A percentile compares a stretch with the other conserved stretches of the same genome.
Conservation (phyloP, 768 basidiomycete species). For the Agrocybe praecox region DNA sequence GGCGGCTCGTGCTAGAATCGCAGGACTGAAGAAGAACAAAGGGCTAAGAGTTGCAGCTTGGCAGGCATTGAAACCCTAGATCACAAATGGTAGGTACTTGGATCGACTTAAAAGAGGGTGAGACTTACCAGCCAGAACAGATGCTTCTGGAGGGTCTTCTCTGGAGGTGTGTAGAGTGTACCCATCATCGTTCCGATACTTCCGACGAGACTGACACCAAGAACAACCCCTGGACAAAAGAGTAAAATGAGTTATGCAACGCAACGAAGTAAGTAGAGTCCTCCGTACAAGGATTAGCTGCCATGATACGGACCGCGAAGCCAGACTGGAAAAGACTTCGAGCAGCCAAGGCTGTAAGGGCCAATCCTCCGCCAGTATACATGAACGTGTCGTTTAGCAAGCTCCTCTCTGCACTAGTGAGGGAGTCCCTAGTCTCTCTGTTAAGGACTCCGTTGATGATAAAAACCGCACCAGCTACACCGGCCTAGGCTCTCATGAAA, state of each 20-base stretch:
- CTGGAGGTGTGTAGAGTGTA: slow-evolving; percentile 75
- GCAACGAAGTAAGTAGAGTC: background rate
- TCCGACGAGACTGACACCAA: slow-evolving; percentile 79
- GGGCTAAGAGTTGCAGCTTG: slow-evolving; percentile 88
- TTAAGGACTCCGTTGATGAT: slow-evolving; percentile 69
- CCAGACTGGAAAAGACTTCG: slow-evolving; percentile 76
- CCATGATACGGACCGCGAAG: slow-evolving; percentile 72
- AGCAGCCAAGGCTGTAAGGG: slow-evolving; percentile 77
- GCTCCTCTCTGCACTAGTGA: slow-evolving; percentile 62
- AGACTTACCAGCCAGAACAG: slow-evolving; percentile 73
- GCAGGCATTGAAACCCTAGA: slow-evolving; percentile 79
- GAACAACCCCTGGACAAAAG: slow-evolving; percentile 64
- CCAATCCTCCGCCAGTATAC: slow-evolving; percentile 82
- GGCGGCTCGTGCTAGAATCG: slow-evolving; percentile 83
- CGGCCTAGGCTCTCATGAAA: slow-evolving; percentile 45
- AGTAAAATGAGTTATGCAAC: background rate
- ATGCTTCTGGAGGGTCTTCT: slow-evolving; percentile 77
- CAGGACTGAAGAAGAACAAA: slow-evolving; percentile 86
- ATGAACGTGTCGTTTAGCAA: slow-evolving; percentile 79
- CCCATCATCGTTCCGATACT: slow-evolving; percentile 88
- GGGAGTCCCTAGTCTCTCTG: slow-evolving; percentile 73
- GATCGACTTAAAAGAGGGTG: background rate
- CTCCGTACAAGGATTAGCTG: slow-evolving; percentile 73
- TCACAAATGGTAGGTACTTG: background rate
- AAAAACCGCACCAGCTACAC: slow-evolving; percentile 72